Evolutionary conservation across 768 basidiomycete species (phyloP), one percentile per base, ranked within the genome.

Genomic region (Agrocybe chaxingu): DNA sequence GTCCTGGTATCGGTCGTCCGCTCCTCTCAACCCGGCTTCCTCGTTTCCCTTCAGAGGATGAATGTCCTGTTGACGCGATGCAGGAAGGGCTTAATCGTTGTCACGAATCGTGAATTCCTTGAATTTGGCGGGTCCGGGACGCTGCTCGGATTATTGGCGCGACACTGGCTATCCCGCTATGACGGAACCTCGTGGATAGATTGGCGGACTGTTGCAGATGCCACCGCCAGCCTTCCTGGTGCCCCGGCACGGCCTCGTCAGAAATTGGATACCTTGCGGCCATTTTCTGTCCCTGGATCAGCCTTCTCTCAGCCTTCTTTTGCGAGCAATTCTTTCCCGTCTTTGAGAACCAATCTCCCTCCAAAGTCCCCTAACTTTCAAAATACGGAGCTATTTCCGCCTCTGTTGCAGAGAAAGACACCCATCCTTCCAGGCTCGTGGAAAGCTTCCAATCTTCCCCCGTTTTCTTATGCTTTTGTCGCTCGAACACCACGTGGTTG

Each of bases 61-160:
- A 82, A 82, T 53, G 81, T 82, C 43, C 68, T 79, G 69, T 67
- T 80, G 6, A 73, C 81, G 8, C 65, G 80, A 16, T 80, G 76
- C 57, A 58, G 65, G 44, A 63, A 57, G 37, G 79, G 77, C 0
- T 74, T 80, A 62, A 65, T 79, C 12, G 62, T 83, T 39, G 73
- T 80, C 16, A 70, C 78, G 0, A 72, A 67, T 52, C 70, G 70
- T 7, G 41, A 31, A 1, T 82, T 83, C 56, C 52, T 80, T 32
- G 24, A 37, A 18, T 48, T 50, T 2, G 60, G 60, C 9, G 77
- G 70, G 4, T 51, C 49, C 8, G 12, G 57, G 4, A 80, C 77
- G 1, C 67, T 82, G 2, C 67, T 82, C 12, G 79, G 78, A 6
- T 37, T 33, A 32, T 56, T 62, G 64, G 70, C 73, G 46, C 50